A percentile compares a stretch with the other conserved stretches of the same genome.
These are phyloP conservation scores for Detonula confervacea DNA, from an alignment of 352 stramenopile species.

Conservation along the genomic window DNA sequence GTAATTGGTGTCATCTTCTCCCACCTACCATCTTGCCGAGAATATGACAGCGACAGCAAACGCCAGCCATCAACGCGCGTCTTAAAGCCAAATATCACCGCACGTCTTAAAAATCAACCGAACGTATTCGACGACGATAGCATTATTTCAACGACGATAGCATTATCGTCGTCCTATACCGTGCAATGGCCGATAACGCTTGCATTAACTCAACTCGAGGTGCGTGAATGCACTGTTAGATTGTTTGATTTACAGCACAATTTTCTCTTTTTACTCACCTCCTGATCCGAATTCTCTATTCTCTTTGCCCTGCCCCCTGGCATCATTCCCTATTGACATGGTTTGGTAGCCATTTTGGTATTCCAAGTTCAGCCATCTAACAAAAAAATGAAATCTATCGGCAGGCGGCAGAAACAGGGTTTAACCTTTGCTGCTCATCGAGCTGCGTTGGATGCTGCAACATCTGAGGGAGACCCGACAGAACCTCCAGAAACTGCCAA, in stretches of 20 bases:
- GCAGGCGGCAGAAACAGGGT: background rate
- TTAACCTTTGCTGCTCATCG: background rate
- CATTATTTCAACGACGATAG: background rate
- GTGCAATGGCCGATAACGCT: too few species aligned
- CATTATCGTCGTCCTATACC: background rate
- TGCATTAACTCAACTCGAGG: background rate
- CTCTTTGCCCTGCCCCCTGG: background rate
- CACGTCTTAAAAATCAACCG: background rate
- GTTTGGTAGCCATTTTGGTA: background rate
- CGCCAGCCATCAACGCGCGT: too few species aligned
- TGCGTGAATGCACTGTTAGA: background rate
- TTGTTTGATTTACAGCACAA: background rate
- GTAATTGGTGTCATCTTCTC: background rate
- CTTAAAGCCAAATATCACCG: too few species aligned
- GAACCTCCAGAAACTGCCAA: background rate
- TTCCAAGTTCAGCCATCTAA: background rate
- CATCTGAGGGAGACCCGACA: background rate
- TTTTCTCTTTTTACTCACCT: background rate
- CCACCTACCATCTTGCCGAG: background rate
- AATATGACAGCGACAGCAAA: background rate
- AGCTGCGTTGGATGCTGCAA: background rate
- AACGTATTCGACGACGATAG: background rate
- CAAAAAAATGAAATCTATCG: background rate
- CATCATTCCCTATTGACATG: background rate
- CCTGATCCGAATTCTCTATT: background rate